phyloP scores from a whole-genome alignment of 2,329 filamentous ascomycete species.

The Fusarium metavorans region DNA sequence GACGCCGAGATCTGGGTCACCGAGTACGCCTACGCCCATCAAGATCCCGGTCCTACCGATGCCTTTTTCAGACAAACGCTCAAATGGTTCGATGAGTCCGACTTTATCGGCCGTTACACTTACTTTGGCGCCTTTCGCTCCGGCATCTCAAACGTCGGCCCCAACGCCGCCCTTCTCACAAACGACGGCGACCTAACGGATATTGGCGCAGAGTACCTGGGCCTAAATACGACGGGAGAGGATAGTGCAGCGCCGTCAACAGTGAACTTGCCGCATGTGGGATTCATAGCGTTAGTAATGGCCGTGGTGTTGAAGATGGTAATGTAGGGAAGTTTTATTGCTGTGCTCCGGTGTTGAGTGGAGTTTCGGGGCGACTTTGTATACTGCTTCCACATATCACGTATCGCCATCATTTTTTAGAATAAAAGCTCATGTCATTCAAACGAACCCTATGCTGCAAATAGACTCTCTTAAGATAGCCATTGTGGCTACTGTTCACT shows the following conservation, averaged over 20 bases:
- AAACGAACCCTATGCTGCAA: background rate
- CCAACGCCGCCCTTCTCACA: slow-evolving; percentile 78
- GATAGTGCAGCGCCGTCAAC: slow-evolving; percentile 31
- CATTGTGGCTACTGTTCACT: background rate
- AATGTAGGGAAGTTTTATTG: background rate
- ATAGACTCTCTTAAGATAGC: background rate
- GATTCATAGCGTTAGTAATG: slow-evolving; percentile 13
- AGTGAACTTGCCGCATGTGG: background rate
- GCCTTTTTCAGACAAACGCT: slow-evolving; percentile 75
- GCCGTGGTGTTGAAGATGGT: slow-evolving; percentile 5
- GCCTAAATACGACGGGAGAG: slow-evolving; percentile 60
- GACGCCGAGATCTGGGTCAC: slow-evolving; percentile 79
- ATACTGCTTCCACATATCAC: too few species aligned
- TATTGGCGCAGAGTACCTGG: slow-evolving; percentile 83
- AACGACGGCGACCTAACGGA: slow-evolving; percentile 77
- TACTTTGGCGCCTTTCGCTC: slow-evolving; percentile 83
- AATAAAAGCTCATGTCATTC: background rate
- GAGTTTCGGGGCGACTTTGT: background rate
- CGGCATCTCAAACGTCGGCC: slow-evolving; percentile 77
- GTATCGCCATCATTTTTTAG: background rate
- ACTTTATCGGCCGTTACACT: slow-evolving; percentile 74
- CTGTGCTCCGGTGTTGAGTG: background rate
- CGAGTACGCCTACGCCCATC: slow-evolving; percentile 75
- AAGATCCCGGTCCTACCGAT: slow-evolving; percentile 68
- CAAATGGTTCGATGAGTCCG: slow-evolving; percentile 71